Evolutionary conservation across 768 basidiomycete species (phyloP), one percentile per base, ranked within the genome.

Genomic region (Trichaptum fuscoviolaceum): DNA sequence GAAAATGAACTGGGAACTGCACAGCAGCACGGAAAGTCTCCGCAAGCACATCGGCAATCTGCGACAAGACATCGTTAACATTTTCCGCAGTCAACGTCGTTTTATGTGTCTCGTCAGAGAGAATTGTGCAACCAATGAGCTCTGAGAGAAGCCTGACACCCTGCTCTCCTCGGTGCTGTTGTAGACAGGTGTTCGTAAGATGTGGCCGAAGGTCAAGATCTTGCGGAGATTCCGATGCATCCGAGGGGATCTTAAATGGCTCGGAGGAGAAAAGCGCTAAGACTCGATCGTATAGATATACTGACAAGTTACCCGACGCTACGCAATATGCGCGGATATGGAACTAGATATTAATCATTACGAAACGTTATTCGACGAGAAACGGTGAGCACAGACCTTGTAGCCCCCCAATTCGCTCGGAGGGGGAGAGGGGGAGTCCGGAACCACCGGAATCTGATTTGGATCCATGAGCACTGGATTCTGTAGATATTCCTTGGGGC

Each of bases 151-250:
- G 79, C 59, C 88, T 84, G 4, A 99, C 95, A 57, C 83, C 83
- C 60, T 84, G 83, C 69, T 93, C 90, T 1, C 88, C 87, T 24
- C 76, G 77, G 23, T 87, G 81, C 2, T 76, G 81, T 75, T 97
- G 96, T 17, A 97, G 80, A 23, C 91, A 94, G 0, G 96, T 96
- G 73, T 98, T 99, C 59, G 96, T 98, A 23, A 98, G 81, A 77
- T 98, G 96, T 2, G 90, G 84, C 7, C 78, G 70, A 17, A 98
- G 83, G 73, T 92, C 82, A 17, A 85, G 68, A 25, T 70, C 70
- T 57, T 72, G 71, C 1, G 71, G 75, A 34, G 67, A 70, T 57
- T 71, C 68, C 2, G 72, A 71, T n/a, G 75, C 71, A 12, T 70
- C 70, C 30, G 61, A 69, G 1, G 92, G 92, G 0, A 73, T 57